Conservation (phyloP, 228 moss, liverwort and hornwort species). For the Sphagnum magellanicum region DNA sequence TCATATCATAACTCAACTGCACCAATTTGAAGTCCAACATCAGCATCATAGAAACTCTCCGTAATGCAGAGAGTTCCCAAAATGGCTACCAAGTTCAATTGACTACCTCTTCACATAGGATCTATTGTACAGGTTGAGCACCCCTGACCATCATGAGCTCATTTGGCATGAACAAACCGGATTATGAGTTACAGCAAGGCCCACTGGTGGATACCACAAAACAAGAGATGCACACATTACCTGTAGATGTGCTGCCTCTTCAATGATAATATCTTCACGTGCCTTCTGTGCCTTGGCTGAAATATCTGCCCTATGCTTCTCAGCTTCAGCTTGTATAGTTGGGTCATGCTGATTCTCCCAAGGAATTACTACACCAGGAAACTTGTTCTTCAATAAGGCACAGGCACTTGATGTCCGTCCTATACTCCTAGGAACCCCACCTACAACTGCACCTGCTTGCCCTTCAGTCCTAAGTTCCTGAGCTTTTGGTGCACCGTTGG, state of each 20-base stretch:
- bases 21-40: neutral
- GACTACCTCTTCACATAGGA: no score
- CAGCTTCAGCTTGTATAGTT: constrained; percentile 41
- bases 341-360: constrained; percentile 69
- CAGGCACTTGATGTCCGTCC: constrained; percentile 40
- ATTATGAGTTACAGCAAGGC: no score
- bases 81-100: no score
- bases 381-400: constrained; percentile 33
- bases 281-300: constrained; percentile 52
- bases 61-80: no score
- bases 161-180: no score
- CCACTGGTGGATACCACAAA: neutral
- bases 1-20: neutral
- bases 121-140: no score
- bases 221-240: constrained; percentile 15
- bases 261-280: constrained; percentile 54
- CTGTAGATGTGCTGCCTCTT: constrained; percentile 64
- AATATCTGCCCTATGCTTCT: constrained; percentile 50
- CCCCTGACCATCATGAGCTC: no score
- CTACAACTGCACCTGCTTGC: constrained; percentile 63
- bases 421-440: constrained; percentile 44
- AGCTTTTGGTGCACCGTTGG: constrained; percentile 30
- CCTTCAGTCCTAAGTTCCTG: constrained; percentile 62
- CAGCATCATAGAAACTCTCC: no score
- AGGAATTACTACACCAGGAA: constrained; percentile 38